Percentiles rank a stretch among this genome's conserved stretches.
These are phyloP conservation scores for Cladosporium sp. DNA, from an alignment of 2,329 filamentous ascomycete species.

Conservation along the genomic window DNA sequence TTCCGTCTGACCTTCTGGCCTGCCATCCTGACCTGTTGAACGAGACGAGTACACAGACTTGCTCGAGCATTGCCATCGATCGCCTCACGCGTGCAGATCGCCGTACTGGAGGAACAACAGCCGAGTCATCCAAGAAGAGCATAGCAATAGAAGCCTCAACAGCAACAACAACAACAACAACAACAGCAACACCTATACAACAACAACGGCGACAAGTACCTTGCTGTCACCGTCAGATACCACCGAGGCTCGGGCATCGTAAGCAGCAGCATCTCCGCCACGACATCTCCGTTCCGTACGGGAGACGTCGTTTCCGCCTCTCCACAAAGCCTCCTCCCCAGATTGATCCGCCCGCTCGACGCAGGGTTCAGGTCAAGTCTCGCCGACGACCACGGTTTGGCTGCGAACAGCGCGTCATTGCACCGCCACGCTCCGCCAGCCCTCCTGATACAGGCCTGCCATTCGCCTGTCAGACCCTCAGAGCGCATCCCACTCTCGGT, in stretches of 20 bases:
- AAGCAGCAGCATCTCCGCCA: background rate
- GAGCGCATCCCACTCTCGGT: background rate
- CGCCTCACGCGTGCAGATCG: background rate
- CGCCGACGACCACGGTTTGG: constrained; percentile 8
- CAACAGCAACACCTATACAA: background rate
- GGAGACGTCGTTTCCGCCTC: background rate
- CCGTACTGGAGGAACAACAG: background rate
- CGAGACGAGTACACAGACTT: background rate
- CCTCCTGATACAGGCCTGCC: background rate
- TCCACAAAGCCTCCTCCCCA: background rate
- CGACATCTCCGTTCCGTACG: background rate
- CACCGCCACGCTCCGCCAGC: background rate
- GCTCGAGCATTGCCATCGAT: background rate
- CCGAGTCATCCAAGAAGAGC: background rate
- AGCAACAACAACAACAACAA: background rate
- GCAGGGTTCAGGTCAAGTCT: background rate
- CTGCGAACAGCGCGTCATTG: constrained; percentile 5
- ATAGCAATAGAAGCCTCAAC: background rate
- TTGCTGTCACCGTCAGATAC: background rate
- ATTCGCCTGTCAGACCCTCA: background rate
- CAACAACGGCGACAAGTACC: background rate
- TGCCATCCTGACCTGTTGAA: constrained; percentile 9
- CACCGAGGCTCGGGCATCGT: background rate
- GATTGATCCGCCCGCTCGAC: background rate
- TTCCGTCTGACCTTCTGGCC: constrained; percentile 8